Evolutionary conservation across 2,329 filamentous ascomycete genomes (phyloP).

Genomic region (Phialocephala subalpina): DNA sequence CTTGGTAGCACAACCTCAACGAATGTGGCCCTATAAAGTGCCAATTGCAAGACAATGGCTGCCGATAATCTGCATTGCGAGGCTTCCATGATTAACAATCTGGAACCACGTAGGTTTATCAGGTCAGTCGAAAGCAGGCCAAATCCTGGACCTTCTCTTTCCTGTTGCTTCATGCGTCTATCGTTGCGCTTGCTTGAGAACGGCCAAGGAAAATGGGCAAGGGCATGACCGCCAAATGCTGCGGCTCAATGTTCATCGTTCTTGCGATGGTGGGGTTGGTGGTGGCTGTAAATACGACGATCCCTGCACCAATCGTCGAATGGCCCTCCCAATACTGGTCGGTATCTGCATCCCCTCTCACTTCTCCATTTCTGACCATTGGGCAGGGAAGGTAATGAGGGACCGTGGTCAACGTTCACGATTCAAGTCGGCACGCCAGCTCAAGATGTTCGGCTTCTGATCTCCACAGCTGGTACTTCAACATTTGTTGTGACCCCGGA

Average conservation of each 20-base stretch:
- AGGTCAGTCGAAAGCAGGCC: neutral
- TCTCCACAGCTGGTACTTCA: conserved; percentile 73
- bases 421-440: conserved; percentile 61
- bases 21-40: neutral
- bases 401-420: conserved; percentile 73
- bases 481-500: conserved; percentile 68
- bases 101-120: neutral
- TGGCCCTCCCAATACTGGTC: conserved; percentile 1
- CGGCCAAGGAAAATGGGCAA: too few relatives aligned
- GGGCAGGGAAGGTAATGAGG: conserved; percentile 67
- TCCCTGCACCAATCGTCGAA: neutral
- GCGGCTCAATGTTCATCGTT: neutral
- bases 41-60: neutral
- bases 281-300: neutral
- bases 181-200: neutral
- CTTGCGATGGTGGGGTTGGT: too few relatives aligned
- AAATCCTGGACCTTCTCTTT: too few relatives aligned
- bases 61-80: neutral
- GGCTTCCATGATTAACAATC: neutral
- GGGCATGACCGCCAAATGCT: neutral
- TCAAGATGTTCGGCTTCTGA: conserved; percentile 59
- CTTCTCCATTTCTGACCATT: too few relatives aligned
- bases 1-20: neutral
- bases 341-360: too few relatives aligned
- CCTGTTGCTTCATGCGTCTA: neutral